phyloP scores from a whole-genome alignment of 1,284 basidiomycete species.

The Ustilago shanxiensis region DNA sequence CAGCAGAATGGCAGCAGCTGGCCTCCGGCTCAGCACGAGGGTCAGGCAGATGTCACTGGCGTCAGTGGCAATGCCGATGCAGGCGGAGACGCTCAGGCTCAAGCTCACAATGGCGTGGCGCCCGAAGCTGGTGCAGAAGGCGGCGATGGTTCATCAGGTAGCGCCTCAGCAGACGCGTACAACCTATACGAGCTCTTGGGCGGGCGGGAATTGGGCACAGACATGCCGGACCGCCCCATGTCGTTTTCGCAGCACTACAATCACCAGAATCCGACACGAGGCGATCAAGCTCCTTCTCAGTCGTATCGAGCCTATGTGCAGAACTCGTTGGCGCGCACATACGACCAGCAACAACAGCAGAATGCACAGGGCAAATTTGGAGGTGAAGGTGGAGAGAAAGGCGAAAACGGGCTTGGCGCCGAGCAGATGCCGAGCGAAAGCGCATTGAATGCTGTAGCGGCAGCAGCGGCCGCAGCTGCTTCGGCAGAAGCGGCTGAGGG shows the following conservation, averaged over 20 bases:
- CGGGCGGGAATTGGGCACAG: conserved; percentile 22
- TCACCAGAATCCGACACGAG: conserved; percentile 42
- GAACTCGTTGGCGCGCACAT: conserved; percentile 46
- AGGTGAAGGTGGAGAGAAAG: conserved; percentile 15
- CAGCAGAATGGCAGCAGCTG: conserved; percentile 40
- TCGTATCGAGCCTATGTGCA: conserved; percentile 48
- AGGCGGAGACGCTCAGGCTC: conserved; percentile 10
- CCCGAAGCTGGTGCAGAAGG: conserved; percentile 12
- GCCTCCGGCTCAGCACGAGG: conserved; percentile 18
- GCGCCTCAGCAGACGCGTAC: conserved; percentile 38
- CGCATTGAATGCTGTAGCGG: conserved; percentile 47
- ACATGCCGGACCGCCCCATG: conserved; percentile 52
- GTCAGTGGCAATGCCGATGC: conserved; percentile 1
- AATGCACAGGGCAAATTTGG: conserved; percentile 17
- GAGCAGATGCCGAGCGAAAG: conserved; percentile 40
- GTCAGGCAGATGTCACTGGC: conserved; percentile 3
- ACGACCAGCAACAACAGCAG: conserved; percentile 47
- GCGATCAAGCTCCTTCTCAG: conserved; percentile 41
- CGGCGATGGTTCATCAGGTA: conserved; percentile 9
- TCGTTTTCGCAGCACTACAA: conserved; percentile 58
- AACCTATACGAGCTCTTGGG: conserved; percentile 50
- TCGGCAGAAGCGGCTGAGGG: conserved; percentile 25
- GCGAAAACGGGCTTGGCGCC: conserved; percentile 23
- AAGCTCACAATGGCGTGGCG: conserved; percentile 14
- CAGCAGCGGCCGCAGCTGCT: conserved; percentile 39